These are phyloP conservation scores for Stellera chamaejasme DNA, from an alignment of 345 rosid genomes.

Conservation along the genomic window DNA sequence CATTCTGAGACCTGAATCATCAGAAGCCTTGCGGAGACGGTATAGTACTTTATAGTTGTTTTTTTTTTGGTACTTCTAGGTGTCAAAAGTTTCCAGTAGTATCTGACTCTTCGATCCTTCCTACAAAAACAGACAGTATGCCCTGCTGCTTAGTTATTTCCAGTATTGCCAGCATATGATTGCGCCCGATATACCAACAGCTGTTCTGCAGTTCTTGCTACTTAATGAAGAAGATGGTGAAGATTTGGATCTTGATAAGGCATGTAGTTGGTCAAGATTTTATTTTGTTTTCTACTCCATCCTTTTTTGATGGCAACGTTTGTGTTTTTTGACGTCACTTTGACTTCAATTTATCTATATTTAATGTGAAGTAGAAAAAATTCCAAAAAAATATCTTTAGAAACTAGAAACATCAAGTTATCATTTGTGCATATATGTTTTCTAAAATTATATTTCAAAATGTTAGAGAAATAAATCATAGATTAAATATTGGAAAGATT, in stretches of 20 bases:
- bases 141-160: slow-evolving; percentile 83
- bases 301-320: not conserved
- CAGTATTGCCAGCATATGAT: slow-evolving; percentile 92
- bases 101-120: slow-evolving; percentile 12
- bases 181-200: slow-evolving; percentile 75
- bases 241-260: slow-evolving; percentile 82
- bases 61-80: slow-evolving; percentile 1
- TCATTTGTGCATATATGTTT: too few species aligned
- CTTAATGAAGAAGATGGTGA: slow-evolving; percentile 80
- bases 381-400: too few species aligned
- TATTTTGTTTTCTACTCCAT: not conserved
- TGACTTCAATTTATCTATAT: not conserved
- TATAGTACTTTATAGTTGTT: slow-evolving; percentile 25
- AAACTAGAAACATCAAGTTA: too few species aligned
- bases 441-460: too few species aligned
- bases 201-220: slow-evolving; percentile 65
- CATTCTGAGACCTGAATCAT: slow-evolving; percentile 78
- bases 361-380: too few species aligned
- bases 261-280: slow-evolving; percentile 8
- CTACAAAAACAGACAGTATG: slow-evolving; percentile 62
- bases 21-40: slow-evolving; percentile 97
- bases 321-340: not conserved
- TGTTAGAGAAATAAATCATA: too few species aligned
- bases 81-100: slow-evolving; percentile 2
- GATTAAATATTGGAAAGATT: too few species aligned